A percentile compares a stretch with the other conserved stretches of the same genome.
Evolutionary conservation across 1,139 yeast species (phyloP).

Genomic region (Diutina catenulata): DNA sequence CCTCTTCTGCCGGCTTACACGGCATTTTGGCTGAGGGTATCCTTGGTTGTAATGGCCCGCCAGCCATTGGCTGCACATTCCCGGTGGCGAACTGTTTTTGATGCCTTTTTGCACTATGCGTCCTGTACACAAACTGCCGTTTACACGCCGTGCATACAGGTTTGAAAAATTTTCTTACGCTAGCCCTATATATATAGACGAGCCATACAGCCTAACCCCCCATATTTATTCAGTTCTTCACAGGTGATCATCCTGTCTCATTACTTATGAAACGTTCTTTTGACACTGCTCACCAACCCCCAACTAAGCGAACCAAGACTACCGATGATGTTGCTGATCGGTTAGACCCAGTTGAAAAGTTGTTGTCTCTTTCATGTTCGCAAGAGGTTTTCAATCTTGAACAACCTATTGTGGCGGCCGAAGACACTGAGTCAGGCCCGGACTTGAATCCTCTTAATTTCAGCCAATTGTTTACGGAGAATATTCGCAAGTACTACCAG

Average conservation of each 20-base stretch:
- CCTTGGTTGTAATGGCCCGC: too few relatives aligned
- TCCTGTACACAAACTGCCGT: background rate
- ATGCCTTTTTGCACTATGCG: background rate
- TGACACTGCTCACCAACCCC: background rate
- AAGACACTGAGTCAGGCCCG: conserved; percentile 3
- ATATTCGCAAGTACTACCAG: conserved; percentile 1
- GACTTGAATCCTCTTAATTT: background rate
- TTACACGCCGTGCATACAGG: background rate
- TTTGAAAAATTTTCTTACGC: background rate
- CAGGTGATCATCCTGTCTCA: background rate
- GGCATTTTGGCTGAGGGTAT: too few relatives aligned
- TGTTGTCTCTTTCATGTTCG: conserved; percentile 2
- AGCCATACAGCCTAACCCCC: too few relatives aligned
- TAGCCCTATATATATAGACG: conserved; percentile 4
- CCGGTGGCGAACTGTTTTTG: too few relatives aligned
- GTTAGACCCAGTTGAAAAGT: conserved; percentile 5
- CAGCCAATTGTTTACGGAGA: background rate
- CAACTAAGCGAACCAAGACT: background rate
- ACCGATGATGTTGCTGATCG: background rate
- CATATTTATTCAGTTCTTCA: background rate
- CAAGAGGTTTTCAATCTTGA: too few relatives aligned
- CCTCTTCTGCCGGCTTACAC: too few relatives aligned
- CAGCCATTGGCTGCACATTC: too few relatives aligned
- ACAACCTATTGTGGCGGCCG: background rate
- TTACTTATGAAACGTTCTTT: conserved; percentile 1